phyloP scores from a whole-genome alignment of 306 rosid genomes.

The Leucaena leucocephala region DNA sequence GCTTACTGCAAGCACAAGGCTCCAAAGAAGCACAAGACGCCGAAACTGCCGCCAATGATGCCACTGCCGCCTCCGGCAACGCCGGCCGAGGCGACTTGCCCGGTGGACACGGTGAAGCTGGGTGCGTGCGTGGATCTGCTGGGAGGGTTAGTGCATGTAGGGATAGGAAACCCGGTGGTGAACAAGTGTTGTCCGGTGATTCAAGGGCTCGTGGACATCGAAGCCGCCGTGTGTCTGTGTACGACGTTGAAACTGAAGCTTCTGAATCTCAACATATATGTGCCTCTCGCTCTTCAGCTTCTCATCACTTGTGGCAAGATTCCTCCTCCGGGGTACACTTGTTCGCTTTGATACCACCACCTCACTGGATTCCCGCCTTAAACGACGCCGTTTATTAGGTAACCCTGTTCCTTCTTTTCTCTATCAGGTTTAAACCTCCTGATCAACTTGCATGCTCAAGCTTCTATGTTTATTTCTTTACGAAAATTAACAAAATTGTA shows the following conservation, averaged over 20 bases:
- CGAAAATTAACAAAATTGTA: not conserved
- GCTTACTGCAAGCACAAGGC: conserved; percentile 53
- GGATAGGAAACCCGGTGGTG: conserved; percentile 69
- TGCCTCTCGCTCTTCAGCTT: conserved; percentile 92
- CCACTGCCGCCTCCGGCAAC: conserved; percentile 42
- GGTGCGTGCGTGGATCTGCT: conserved; percentile 88
- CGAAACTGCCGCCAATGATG: conserved; percentile 36
- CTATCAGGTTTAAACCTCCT: not conserved
- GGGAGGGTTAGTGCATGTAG: conserved; percentile 79
- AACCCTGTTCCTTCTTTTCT: not conserved
- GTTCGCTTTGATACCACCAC: conserved; percentile 64
- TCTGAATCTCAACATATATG: conserved; percentile 74
- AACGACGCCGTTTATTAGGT: not conserved
- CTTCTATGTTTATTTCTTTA: not conserved
- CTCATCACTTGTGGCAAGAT: conserved; percentile 87
- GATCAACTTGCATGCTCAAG: not conserved
- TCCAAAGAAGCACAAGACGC: conserved; percentile 47
- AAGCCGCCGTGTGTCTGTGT: conserved; percentile 92
- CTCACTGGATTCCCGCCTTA: not conserved
- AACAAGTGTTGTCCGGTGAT: conserved; percentile 82
- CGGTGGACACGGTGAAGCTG: conserved; percentile 78
- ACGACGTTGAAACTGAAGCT: conserved; percentile 85
- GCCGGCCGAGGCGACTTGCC: conserved; percentile 55
- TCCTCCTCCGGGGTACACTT: conserved; percentile 97
- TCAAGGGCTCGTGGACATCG: conserved; percentile 71